These are phyloP conservation scores for Rhodotorula mucilaginosa DNA, from an alignment of 1,284 basidiomycete genomes.

Conservation along the genomic window DNA sequence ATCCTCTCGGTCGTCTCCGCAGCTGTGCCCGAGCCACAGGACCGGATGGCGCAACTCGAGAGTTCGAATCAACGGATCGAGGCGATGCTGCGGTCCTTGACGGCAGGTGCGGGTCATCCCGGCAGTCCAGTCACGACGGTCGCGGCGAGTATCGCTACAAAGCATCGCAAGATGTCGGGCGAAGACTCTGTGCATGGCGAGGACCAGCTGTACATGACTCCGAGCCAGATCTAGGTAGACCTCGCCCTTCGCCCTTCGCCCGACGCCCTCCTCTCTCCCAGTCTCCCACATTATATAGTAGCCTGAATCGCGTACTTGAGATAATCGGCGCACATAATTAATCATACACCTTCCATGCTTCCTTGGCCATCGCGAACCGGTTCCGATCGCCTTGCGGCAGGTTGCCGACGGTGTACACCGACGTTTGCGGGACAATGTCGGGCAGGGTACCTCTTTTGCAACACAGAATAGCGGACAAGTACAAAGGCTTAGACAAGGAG, in stretches of 20 bases:
- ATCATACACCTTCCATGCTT: neutral
- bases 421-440: neutral
- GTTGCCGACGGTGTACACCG: too few relatives aligned
- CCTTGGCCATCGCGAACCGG: too few relatives aligned
- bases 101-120: neutral
- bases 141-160: neutral
- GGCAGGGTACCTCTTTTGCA: neutral
- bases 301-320: neutral
- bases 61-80: slow-evolving; percentile 13
- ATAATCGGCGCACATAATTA: neutral
- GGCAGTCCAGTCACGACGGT: slow-evolving; percentile 5
- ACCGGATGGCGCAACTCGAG: slow-evolving; percentile 10
- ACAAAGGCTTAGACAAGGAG: neutral
- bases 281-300: neutral
- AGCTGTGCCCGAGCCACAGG: neutral
- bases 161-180: slow-evolving; percentile 11
- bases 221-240: neutral
- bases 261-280: too few relatives aligned
- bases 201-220: neutral
- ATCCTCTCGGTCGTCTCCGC: slow-evolving; percentile 2
- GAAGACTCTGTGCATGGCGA: slow-evolving; percentile 2
- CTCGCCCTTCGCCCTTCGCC: too few relatives aligned
- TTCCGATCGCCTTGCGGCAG: too few relatives aligned
- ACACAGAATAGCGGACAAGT: neutral
- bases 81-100: slow-evolving; percentile 3